phyloP scores from a whole-genome alignment of 2,329 filamentous ascomycete genomes.

The Verticillium klebahnii region DNA sequence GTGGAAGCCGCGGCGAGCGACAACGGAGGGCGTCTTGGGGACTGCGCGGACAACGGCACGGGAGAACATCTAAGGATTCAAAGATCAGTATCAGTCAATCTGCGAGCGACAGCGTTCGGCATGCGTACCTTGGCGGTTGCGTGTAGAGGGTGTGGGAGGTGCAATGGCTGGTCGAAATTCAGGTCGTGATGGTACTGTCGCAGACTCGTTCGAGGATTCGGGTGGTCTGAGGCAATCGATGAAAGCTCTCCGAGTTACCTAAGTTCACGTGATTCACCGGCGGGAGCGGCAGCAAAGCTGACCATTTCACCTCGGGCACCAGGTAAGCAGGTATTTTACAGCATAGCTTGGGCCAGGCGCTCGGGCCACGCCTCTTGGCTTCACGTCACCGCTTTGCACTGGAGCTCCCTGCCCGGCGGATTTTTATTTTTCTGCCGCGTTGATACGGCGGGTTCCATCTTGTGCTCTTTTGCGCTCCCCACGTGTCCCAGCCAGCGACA shows the following conservation, averaged over 20 bases:
- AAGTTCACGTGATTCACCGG: neutral
- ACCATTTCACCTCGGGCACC: neutral
- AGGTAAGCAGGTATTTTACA: too few species aligned
- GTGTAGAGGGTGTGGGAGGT: conserved; percentile 6
- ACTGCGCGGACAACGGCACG: conserved; percentile 59
- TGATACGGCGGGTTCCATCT: neutral
- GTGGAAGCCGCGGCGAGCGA: conserved; percentile 91
- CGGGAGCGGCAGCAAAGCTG: neutral
- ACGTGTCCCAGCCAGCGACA: neutral
- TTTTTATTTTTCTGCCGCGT: conserved; percentile 2
- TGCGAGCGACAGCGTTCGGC: neutral
- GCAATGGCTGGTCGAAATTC: conserved; percentile 6
- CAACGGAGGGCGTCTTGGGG: conserved; percentile 58
- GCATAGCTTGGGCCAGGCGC: neutral
- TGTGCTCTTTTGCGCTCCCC: neutral
- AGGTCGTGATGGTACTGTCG: conserved; percentile 12
- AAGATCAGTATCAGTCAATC: conserved; percentile 33
- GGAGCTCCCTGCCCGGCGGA: neutral
- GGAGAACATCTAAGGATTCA: conserved; percentile 69
- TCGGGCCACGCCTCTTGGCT: neutral
- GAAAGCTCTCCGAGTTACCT: conserved; percentile 1
- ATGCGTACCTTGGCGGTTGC: conserved; percentile 7
- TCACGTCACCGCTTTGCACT: neutral
- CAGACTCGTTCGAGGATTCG: conserved; percentile 1
- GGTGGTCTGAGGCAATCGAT: conserved; percentile 11